These are phyloP conservation scores for Debaryomycetaceae sp. DNA, from an alignment of 1,139 yeast genomes.

Conservation along the genomic window DNA sequence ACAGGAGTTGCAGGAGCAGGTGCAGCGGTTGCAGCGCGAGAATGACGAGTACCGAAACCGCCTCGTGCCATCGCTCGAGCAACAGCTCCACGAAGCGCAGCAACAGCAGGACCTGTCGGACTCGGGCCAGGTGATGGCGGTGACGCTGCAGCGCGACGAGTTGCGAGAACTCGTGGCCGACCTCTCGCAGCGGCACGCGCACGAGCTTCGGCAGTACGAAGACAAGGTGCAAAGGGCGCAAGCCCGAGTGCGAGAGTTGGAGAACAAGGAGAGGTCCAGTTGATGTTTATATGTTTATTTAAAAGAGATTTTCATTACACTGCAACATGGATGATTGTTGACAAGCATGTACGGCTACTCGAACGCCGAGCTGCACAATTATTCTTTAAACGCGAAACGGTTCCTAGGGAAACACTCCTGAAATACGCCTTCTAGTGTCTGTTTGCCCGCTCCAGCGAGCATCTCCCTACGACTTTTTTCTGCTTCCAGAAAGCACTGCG, in stretches of 20 bases:
- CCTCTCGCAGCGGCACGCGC: slow-evolving; percentile 23
- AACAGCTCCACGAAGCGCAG: slow-evolving; percentile 6
- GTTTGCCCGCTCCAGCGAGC: no score
- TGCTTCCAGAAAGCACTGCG: no score
- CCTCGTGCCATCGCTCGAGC: slow-evolving; percentile 33
- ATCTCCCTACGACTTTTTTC: no score
- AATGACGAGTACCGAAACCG: slow-evolving; percentile 32
- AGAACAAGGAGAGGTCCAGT: no score
- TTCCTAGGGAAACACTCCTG: no score
- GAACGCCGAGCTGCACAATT: no score
- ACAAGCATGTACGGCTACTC: no score
- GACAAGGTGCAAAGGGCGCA: slow-evolving; percentile 37
- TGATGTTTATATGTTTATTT: no score
- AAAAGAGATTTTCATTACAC: no score
- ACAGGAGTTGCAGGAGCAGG: slow-evolving; percentile 17
- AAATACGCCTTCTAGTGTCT: no score
- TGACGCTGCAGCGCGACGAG: slow-evolving; percentile 47
- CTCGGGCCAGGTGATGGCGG: slow-evolving; percentile 6
- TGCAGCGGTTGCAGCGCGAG: slow-evolving; percentile 29
- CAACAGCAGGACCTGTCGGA: slow-evolving; percentile 18
- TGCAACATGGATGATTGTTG: no score
- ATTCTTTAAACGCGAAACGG: no score
- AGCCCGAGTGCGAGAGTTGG: slow-evolving; percentile 24
- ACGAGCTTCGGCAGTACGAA: slow-evolving; percentile 26
- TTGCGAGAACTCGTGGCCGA: slow-evolving; percentile 42